A percentile compares a stretch with the other conserved stretches of the same genome.
Evolutionary conservation across 2,329 filamentous ascomycete genomes (phyloP).

Genomic region (Triangularia setosa): DNA sequence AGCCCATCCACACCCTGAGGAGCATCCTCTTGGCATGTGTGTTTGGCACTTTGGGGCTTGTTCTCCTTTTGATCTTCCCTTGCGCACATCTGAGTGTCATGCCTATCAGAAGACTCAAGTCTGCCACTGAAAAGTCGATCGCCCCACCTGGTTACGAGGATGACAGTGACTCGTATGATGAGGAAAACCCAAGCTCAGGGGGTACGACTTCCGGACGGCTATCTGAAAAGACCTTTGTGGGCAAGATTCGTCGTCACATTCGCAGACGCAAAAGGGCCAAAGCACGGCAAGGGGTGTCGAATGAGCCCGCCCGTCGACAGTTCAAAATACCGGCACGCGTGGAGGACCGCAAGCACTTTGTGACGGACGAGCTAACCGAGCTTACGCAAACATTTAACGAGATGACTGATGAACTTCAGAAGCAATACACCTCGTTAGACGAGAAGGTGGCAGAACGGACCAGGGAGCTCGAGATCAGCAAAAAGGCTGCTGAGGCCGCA

Average conservation of each 20-base stretch:
- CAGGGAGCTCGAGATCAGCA: constrained; percentile 79
- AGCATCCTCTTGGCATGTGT: constrained; percentile 80
- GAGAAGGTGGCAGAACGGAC: constrained; percentile 81
- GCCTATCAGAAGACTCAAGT: constrained; percentile 72
- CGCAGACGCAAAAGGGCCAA: constrained; percentile 32
- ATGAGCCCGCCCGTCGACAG: constrained; percentile 45
- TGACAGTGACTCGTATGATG: constrained; percentile 44
- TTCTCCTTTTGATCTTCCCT: constrained; percentile 69
- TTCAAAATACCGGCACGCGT: constrained; percentile 88
- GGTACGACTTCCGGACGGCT: constrained; percentile 38
- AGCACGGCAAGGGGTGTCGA: constrained; percentile 31
- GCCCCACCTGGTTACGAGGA: constrained; percentile 59
- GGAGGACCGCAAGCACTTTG: constrained; percentile 65
- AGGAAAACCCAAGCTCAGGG: constrained; percentile 42
- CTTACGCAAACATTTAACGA: constrained; percentile 83
- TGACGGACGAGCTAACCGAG: constrained; percentile 83
- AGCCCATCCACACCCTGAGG: constrained; percentile 69
- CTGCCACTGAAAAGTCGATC: constrained; percentile 71
- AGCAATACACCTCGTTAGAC: constrained; percentile 81
- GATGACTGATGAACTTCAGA: constrained; percentile 85
- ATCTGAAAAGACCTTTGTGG: constrained; percentile 42
- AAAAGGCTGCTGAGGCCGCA: constrained; percentile 87
- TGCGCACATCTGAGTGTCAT: constrained; percentile 77
- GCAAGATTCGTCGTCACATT: constrained; percentile 37
- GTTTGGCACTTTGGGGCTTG: constrained; percentile 73